phyloP scores from a whole-genome alignment of 768 basidiomycete genomes.

The Lentinula lateritia region DNA sequence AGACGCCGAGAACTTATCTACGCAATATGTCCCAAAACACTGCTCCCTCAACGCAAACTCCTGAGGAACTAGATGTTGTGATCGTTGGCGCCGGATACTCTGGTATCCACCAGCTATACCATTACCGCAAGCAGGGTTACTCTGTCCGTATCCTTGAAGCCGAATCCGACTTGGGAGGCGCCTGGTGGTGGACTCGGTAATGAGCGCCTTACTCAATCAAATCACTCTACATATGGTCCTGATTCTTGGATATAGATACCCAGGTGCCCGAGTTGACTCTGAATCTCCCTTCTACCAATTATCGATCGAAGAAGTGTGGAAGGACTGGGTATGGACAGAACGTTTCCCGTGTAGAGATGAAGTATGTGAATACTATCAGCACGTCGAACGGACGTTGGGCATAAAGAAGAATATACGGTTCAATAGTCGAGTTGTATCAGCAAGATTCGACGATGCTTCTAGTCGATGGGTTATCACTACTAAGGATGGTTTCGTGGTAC shows the following conservation, averaged over 20 bases:
- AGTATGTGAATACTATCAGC: slow-evolving; percentile 18
- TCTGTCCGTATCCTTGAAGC: slow-evolving; percentile 10
- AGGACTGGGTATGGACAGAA: slow-evolving; percentile 16
- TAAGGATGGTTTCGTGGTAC: slow-evolving; percentile 11
- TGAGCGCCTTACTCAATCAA: not conserved
- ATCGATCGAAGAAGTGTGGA: slow-evolving; percentile 19
- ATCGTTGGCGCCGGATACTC: slow-evolving; percentile 21
- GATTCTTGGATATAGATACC: slow-evolving; percentile 10
- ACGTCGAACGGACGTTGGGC: slow-evolving; percentile 20
- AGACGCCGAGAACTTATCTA: not conserved
- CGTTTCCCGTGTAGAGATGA: slow-evolving; percentile 9
- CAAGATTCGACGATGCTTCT: slow-evolving; percentile 13
- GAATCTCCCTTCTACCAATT: slow-evolving; percentile 19
- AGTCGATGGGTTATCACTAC: slow-evolving; percentile 18
- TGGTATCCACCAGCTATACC: slow-evolving; percentile 12
- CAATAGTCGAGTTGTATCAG: slow-evolving; percentile 16
- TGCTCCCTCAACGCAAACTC: not conserved
- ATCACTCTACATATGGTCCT: slow-evolving; percentile 7
- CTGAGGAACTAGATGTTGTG: slow-evolving; percentile 13
- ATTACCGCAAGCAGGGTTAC: slow-evolving; percentile 3
- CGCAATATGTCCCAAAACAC: not conserved
- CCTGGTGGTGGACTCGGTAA: slow-evolving; percentile 11
- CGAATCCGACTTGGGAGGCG: slow-evolving; percentile 16
- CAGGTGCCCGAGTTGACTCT: slow-evolving; percentile 21
- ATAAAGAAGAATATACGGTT: slow-evolving; percentile 17